phyloP scores from a whole-genome alignment of 345 rosid genomes.

The Nephelium lappaceum region DNA sequence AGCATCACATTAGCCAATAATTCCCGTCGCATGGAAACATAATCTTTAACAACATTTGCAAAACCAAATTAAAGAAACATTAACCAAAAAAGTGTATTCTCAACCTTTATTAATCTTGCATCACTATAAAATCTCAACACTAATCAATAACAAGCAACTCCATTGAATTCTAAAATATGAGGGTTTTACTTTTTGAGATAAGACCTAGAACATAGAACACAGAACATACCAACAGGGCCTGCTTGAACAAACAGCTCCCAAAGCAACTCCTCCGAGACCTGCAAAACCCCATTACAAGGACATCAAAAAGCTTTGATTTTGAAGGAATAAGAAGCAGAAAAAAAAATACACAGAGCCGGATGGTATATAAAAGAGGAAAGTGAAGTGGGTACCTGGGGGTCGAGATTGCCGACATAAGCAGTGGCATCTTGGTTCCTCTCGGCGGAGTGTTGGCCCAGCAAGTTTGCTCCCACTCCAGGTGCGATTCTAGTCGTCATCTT shows the following conservation, averaged over 20 bases:
- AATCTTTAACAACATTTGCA: not conserved
- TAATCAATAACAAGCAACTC: too few relatives aligned
- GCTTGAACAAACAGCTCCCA: constrained; percentile 99
- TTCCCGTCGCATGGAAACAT: not conserved
- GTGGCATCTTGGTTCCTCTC: constrained; percentile 99
- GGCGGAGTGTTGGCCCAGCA: constrained; percentile 95
- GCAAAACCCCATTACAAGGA: not conserved
- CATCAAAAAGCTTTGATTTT: not conserved
- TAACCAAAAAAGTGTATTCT: too few relatives aligned
- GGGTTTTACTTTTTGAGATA: too few relatives aligned
- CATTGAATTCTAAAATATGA: too few relatives aligned
- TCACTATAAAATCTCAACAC: too few relatives aligned
- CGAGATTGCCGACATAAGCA: constrained; percentile 89
- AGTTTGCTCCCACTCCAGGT: constrained; percentile 97
- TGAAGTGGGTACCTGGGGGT: constrained; percentile 58
- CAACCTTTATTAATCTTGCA: too few relatives aligned
- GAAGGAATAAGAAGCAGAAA: not conserved
- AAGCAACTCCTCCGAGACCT: constrained; percentile 86
- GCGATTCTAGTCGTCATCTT: constrained; percentile 93
- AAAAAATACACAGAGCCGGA: too few relatives aligned
- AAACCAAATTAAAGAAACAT: too few relatives aligned
- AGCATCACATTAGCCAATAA: not conserved
- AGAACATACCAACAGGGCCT: constrained; percentile 85
- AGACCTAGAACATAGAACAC: not conserved
- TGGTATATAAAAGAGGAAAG: not conserved